These are phyloP conservation scores for Agarophyton chilense DNA, from an alignment of 23 red algal species.

Conservation along the genomic window DNA sequence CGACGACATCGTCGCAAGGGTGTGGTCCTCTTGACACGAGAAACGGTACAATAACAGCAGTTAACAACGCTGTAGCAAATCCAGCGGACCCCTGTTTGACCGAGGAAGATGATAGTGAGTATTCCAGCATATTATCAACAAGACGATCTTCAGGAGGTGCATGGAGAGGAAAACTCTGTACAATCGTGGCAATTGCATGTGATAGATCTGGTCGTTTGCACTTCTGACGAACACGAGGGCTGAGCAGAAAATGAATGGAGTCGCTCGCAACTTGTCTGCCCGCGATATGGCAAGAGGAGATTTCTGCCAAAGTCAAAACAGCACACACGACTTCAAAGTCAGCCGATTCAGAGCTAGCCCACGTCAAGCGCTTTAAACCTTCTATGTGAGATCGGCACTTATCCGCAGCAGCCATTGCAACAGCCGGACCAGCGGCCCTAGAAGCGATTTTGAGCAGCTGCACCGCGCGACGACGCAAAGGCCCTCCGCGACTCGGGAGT, in stretches of 20 bases:
- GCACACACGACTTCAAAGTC: conserved; percentile 56
- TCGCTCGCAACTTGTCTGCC: conserved; percentile 63
- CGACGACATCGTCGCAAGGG: conserved; percentile 29
- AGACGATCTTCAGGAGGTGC: conserved; percentile 66
- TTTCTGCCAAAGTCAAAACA: conserved; percentile 58
- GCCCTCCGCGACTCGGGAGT: conserved; percentile 38
- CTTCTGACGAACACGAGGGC: conserved; percentile 38
- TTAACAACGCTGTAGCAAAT: conserved; percentile 47
- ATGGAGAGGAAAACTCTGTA: conserved; percentile 47
- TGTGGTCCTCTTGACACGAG: conserved; percentile 50
- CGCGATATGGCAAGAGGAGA: conserved; percentile 49
- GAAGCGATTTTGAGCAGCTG: conserved; percentile 37
- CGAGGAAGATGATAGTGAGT: conserved; percentile 34
- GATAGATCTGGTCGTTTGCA: conserved; percentile 56
- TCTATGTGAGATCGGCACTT: conserved; percentile 54
- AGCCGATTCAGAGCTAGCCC: conserved; percentile 27
- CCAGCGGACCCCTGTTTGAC: conserved; percentile 38
- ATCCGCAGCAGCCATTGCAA: conserved; percentile 44
- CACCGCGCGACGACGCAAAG: conserved; percentile 56
- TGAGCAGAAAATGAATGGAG: conserved; percentile 52
- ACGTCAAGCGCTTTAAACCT: conserved; percentile 30
- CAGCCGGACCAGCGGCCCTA: conserved; percentile 51
- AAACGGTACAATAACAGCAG: conserved; percentile 34
- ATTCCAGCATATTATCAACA: conserved; percentile 61
- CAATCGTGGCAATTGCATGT: conserved; percentile 52